phyloP scores from a whole-genome alignment of 768 basidiomycete genomes.

The Tricholoma hemisulphureum region DNA sequence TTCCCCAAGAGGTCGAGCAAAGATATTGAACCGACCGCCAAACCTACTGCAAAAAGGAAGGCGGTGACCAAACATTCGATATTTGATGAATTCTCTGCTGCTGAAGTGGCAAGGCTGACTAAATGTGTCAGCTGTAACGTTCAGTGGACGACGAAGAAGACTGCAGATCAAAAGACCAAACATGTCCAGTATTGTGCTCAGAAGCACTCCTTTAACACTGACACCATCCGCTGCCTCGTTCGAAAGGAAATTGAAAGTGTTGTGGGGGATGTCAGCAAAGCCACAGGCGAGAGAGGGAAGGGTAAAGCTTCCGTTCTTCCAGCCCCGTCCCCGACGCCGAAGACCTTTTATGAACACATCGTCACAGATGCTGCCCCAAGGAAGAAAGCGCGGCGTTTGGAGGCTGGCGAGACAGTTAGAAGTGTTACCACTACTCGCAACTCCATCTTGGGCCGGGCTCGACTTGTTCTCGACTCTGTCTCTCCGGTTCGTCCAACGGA shows the following conservation, averaged over 20 bases:
- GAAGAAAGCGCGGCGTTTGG: constrained; percentile 41
- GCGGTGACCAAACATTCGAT: constrained; percentile 17
- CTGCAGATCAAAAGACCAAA: constrained; percentile 54
- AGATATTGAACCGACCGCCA: constrained; percentile 9
- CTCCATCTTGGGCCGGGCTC: constrained; percentile 38
- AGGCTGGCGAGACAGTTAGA: constrained; percentile 43
- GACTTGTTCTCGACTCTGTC: constrained; percentile 27
- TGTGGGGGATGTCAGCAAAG: constrained; percentile 12
- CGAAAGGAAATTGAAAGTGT: constrained; percentile 41
- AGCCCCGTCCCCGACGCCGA: constrained; percentile 17
- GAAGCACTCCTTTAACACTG: constrained; percentile 51
- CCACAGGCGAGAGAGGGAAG: constrained; percentile 21
- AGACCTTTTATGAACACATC: constrained; percentile 56
- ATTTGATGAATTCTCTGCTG: constrained; percentile 40
- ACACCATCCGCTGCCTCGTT: constrained; percentile 55
- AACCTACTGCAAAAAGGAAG: constrained; percentile 13
- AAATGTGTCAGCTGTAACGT: constrained; percentile 66
- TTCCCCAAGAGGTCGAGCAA: constrained; percentile 11
- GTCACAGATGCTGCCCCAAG: constrained; percentile 45
- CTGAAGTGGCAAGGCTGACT: constrained; percentile 45
- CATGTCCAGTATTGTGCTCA: constrained; percentile 72
- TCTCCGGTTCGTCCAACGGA: constrained; percentile 10
- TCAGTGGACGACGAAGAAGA: constrained; percentile 71
- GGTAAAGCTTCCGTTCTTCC: constrained; percentile 11
- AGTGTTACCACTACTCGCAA: constrained; percentile 47